Evolutionary conservation across 202 grass and related monocot species (phyloP).

Genomic region (Saccharum hybrid): DNA sequence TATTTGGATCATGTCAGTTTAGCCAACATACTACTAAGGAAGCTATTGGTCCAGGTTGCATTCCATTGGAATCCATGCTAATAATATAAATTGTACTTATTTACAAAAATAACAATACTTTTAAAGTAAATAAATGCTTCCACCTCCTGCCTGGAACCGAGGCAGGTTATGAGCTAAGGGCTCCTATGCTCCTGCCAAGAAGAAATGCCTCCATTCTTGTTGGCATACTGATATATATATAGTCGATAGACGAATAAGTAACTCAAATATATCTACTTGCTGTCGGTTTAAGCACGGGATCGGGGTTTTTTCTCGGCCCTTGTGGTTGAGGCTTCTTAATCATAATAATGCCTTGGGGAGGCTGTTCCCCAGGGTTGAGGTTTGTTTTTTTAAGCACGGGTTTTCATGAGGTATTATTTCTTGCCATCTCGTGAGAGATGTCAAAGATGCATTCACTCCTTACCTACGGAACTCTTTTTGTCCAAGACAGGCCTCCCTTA

Average conservation of each 20-base stretch:
- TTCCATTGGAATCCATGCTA: not conserved
- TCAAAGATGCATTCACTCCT: not conserved
- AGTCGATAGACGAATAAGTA: not conserved
- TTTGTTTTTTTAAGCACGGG: too few relatives aligned
- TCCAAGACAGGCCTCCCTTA: not conserved
- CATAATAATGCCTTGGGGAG: too few relatives aligned
- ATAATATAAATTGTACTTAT: conserved; percentile 15
- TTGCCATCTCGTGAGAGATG: not conserved
- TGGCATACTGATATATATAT: conserved; percentile 13
- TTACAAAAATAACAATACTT: conserved; percentile 1
- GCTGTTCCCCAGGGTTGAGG: too few relatives aligned
- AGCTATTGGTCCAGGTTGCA: conserved; percentile 4
- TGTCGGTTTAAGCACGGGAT: not conserved
- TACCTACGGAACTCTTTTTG: not conserved
- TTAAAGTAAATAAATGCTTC: not conserved
- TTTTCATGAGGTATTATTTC: conserved; percentile 14
- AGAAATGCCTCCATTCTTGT: not conserved
- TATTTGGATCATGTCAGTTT: not conserved
- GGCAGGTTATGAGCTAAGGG: conserved; percentile 3
- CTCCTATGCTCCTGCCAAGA: conserved; percentile 7
- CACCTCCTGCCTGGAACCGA: not conserved
- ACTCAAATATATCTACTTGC: conserved; percentile 13
- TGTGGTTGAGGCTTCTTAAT: too few relatives aligned
- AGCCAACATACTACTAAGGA: conserved; percentile 11
- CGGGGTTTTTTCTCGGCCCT: not conserved